Percentiles rank a stretch among this genome's conserved stretches.
phyloP scores from a whole-genome alignment of 306 rosid genomes.

The Vigna reflexopilosa region DNA sequence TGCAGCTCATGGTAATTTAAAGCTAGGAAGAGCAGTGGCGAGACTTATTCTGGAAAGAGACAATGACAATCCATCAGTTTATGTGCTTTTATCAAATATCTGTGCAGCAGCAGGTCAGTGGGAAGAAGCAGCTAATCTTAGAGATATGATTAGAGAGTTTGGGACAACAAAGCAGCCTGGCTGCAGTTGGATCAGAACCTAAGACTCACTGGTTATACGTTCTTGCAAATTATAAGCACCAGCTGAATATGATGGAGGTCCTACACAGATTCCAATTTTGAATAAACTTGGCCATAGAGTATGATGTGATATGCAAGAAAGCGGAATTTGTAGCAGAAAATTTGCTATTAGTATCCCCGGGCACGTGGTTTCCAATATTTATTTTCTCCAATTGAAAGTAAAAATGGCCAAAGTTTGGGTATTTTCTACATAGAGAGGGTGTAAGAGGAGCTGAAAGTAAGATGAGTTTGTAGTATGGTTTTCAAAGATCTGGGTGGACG shows the following conservation, averaged over 20 bases:
- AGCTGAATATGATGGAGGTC: slow-evolving; percentile 21
- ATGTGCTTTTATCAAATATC: slow-evolving; percentile 77
- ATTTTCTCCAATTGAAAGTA: slow-evolving; percentile 7
- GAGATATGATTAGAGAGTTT: slow-evolving; percentile 58
- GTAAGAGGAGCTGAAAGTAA: slow-evolving; percentile 21
- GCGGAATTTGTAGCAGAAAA: slow-evolving; percentile 33
- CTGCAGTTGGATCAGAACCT: slow-evolving; percentile 73
- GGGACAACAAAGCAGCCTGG: slow-evolving; percentile 68
- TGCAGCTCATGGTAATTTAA: slow-evolving; percentile 77
- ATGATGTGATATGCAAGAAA: slow-evolving; percentile 16
- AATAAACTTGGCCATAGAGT: not conserved
- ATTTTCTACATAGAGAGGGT: slow-evolving; percentile 37
- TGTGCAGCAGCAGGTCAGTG: slow-evolving; percentile 77
- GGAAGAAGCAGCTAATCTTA: slow-evolving; percentile 77
- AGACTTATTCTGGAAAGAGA: slow-evolving; percentile 68
- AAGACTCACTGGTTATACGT: slow-evolving; percentile 30
- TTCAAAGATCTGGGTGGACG: slow-evolving; percentile 46
- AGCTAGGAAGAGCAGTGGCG: slow-evolving; percentile 68
- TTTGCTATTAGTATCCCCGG: slow-evolving; percentile 35
- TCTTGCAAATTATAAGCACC: slow-evolving; percentile 16
- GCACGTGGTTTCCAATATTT: slow-evolving; percentile 26
- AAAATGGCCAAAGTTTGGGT: slow-evolving; percentile 14
- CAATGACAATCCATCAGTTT: slow-evolving; percentile 65
- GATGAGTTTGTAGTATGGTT: slow-evolving; percentile 41
- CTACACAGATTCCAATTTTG: slow-evolving; percentile 30